Base-by-base conservation (phyloP, 2,329 filamentous ascomycete species). In the Talaromyces sp. region DNA sequence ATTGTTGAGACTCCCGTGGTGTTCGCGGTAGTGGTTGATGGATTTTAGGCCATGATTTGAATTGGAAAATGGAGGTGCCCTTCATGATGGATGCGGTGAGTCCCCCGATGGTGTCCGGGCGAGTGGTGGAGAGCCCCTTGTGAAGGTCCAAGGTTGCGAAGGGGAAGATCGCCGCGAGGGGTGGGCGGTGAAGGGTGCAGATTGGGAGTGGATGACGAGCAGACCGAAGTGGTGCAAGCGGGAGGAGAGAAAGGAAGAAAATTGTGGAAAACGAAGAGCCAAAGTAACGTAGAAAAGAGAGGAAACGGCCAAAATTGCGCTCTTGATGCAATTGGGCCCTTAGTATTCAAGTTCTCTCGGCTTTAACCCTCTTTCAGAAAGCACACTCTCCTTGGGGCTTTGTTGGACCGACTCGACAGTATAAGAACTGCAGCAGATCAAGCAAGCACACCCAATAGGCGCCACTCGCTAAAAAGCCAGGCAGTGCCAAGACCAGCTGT, bases 1-100 rank as follows among this genome's bases (percentile, higher is more conserved):
- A 75, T 61, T 83, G 80, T 56, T 82, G 75, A 14, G 81, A 84
- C 63, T 88, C 82, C 52, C 78, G 78, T 4, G 78, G 75, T 22
- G 78, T 82, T 14, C 86, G 74, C 20, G 84, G 73, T 27, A 75
- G 69, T 43, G 76, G 77, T 37, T 73, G 74, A 59, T 81, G 77
- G 36, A 87, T 76, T 65, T 81, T 84, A 22, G 78, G 75, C 66
- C 84, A 76, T 19, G 77, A 71, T 51, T 75, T 79, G 56, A 82
- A 75, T 37, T 73, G 70, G 37, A 77, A 72, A 33, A 76, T 70
- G 2, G 76, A 69, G 2, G 80, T 77, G 20, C 75, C 72, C 66
- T 80, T 84, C 80, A 86, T 85, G 64, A 64, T 74, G 22, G 45
- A 14, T 46, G 43, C 46, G 46, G 46, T 49, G 36, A 49, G 36